Conservation (phyloP, 2,329 filamentous ascomycete genomes). For the Cadophora luteo-olivacea region DNA sequence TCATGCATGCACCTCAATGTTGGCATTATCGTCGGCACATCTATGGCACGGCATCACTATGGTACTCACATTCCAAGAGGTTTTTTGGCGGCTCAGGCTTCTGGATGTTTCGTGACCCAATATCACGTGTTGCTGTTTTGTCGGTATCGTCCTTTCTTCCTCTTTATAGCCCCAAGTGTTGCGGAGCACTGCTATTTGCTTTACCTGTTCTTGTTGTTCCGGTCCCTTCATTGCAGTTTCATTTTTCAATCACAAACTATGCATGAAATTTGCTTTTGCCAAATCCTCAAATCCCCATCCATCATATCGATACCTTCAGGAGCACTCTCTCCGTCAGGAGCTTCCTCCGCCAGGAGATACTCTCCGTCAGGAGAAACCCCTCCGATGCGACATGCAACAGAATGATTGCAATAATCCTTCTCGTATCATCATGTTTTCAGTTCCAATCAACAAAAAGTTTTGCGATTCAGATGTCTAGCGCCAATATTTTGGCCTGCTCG, state of each 20-base stretch:
- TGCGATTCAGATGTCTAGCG: neutral
- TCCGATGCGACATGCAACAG: conserved; percentile 11
- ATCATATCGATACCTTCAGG: neutral
- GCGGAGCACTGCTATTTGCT: too few species aligned
- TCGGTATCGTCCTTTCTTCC: neutral
- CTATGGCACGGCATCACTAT: neutral
- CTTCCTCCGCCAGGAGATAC: conserved; percentile 6
- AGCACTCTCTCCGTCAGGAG: conserved; percentile 6
- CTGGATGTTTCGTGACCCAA: neutral
- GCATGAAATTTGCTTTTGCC: neutral
- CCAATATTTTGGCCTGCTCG: neutral
- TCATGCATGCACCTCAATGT: neutral
- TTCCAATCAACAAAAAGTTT: neutral
- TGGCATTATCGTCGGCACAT: neutral
- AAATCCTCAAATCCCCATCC: neutral
- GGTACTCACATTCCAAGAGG: neutral
- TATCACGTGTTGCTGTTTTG: neutral
- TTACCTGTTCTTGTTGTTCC: too few species aligned
- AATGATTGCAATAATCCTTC: neutral
- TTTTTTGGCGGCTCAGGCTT: neutral
- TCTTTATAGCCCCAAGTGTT: neutral
- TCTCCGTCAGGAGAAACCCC: conserved; percentile 5
- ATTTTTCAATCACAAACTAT: neutral
- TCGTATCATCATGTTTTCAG: neutral
- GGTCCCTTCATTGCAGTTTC: neutral